Conservation (phyloP, 1,284 basidiomycete genomes). For the Golubevia sp. region DNA sequence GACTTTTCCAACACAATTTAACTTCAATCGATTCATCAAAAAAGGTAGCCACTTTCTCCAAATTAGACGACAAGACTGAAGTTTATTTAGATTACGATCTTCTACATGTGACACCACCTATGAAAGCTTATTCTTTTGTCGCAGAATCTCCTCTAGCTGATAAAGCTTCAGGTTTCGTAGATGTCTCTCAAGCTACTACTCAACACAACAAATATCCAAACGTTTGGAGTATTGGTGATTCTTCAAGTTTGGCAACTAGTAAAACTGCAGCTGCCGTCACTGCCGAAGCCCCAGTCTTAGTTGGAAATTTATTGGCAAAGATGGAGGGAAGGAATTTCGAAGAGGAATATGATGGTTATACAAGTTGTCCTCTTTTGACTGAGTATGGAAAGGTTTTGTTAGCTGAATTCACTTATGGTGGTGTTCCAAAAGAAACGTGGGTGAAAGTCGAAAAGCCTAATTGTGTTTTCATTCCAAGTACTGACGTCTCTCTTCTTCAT, state of each 20-base stretch:
- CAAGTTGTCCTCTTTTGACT: slow-evolving; percentile 66
- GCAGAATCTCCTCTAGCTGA: slow-evolving; percentile 66
- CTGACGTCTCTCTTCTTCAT: slow-evolving; percentile 16
- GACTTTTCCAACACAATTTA: slow-evolving; percentile 82
- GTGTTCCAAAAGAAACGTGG: slow-evolving; percentile 85
- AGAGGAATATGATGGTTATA: slow-evolving; percentile 57
- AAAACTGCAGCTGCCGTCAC: slow-evolving; percentile 96
- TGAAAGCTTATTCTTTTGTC: slow-evolving; percentile 83
- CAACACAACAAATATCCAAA: slow-evolving; percentile 81
- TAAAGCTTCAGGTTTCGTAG: slow-evolving; percentile 64
- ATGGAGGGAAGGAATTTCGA: slow-evolving; percentile 20
- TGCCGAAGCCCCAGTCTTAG: slow-evolving; percentile 86
- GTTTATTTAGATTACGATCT: slow-evolving; percentile 71
- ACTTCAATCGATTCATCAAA: slow-evolving; percentile 73
- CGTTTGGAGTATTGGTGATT: slow-evolving; percentile 88
- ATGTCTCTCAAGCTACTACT: slow-evolving; percentile 79
- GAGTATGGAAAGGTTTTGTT: slow-evolving; percentile 85
- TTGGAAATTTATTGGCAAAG: slow-evolving; percentile 73
- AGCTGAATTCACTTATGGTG: slow-evolving; percentile 82
- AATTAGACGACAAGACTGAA: slow-evolving; percentile 18
- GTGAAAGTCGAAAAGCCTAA: slow-evolving; percentile 67
- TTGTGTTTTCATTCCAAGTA: slow-evolving; percentile 12
- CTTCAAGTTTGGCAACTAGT: slow-evolving; percentile 85
- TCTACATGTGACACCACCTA: slow-evolving; percentile 86
- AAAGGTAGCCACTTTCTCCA: slow-evolving; percentile 76